phyloP scores from a whole-genome alignment of 768 basidiomycete species.

The Lactarius psammicola region DNA sequence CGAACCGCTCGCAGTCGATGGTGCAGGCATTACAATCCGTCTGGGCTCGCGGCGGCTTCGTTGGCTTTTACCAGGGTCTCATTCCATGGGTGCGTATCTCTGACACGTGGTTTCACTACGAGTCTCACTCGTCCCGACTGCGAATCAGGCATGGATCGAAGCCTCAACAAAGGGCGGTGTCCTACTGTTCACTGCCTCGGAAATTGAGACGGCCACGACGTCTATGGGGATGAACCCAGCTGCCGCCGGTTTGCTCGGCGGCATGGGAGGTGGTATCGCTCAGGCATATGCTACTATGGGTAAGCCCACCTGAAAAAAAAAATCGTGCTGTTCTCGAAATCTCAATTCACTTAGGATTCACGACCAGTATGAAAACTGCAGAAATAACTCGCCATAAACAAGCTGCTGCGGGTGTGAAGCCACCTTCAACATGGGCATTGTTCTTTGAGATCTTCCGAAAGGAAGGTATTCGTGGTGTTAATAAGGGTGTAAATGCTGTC shows the following conservation, averaged over 20 bases:
- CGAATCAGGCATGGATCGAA: slow-evolving; percentile 92
- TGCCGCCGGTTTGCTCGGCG: slow-evolving; percentile 85
- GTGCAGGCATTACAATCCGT: slow-evolving; percentile 77
- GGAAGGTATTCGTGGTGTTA: slow-evolving; percentile 93
- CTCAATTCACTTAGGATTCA: slow-evolving; percentile 64
- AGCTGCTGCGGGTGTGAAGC: slow-evolving; percentile 76
- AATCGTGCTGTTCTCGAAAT: neutral
- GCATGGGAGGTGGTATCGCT: slow-evolving; percentile 95
- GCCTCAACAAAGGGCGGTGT: slow-evolving; percentile 98
- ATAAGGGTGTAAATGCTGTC: slow-evolving; percentile 98
- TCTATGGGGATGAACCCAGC: slow-evolving; percentile 74
- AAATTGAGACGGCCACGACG: slow-evolving; percentile 75
- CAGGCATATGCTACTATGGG: slow-evolving; percentile 99
- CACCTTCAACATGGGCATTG: slow-evolving; percentile 90
- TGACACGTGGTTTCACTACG: neutral
- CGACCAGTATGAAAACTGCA: slow-evolving; percentile 99
- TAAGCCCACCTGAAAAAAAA: slow-evolving; percentile 42
- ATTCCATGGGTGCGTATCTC: slow-evolving; percentile 85
- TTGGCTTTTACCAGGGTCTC: slow-evolving; percentile 95
- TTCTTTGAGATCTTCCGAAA: slow-evolving; percentile 93
- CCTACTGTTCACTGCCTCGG: slow-evolving; percentile 92
- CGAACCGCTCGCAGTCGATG: slow-evolving; percentile 92
- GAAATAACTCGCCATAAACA: slow-evolving; percentile 97
- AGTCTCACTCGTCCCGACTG: slow-evolving; percentile 15
- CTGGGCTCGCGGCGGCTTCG: slow-evolving; percentile 86